Evolutionary conservation across 2,329 filamentous ascomycete genomes (phyloP).

Genomic region (Davidsoniella neocaledoniae): DNA sequence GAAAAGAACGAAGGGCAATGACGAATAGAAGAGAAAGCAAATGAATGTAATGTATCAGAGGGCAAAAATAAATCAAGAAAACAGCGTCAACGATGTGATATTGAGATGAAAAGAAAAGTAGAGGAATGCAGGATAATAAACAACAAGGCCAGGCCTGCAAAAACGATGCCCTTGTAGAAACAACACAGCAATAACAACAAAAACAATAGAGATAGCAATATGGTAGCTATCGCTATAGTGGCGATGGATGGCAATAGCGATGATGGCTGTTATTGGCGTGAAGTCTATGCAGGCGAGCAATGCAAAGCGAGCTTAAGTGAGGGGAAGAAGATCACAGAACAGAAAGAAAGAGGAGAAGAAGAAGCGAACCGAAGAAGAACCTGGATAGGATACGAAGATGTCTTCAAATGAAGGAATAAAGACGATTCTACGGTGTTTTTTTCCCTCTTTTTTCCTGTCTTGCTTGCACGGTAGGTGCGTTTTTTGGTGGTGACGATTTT

Average conservation of each 20-base stretch:
- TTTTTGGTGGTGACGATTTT: background rate
- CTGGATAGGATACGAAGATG: no score
- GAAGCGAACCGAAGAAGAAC: background rate
- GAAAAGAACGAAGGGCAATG: conserved; percentile 2
- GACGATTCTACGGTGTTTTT: background rate
- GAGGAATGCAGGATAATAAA: conserved; percentile 8
- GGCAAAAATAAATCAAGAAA: background rate
- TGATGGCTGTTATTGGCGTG: no score
- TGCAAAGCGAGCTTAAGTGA: background rate
- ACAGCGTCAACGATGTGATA: conserved; percentile 1
- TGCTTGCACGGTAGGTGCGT: no score
- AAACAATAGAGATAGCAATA: background rate
- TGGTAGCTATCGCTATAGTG: background rate
- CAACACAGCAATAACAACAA: background rate
- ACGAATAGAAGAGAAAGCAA: background rate
- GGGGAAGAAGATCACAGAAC: background rate
- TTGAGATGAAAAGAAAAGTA: no score
- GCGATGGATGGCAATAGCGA: background rate
- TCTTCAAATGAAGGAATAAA: no score
- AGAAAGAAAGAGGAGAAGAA: conserved; percentile 1
- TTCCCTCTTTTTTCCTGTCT: background rate
- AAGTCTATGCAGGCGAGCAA: background rate
- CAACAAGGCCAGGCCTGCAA: conserved; percentile 5
- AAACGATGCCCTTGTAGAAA: background rate
- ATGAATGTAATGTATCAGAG: conserved; percentile 1